Evolutionary conservation across 2,329 filamentous ascomycete genomes (phyloP), one percentile per base, ranked within the genome.

Genomic region (Metarhizium sp.): DNA sequence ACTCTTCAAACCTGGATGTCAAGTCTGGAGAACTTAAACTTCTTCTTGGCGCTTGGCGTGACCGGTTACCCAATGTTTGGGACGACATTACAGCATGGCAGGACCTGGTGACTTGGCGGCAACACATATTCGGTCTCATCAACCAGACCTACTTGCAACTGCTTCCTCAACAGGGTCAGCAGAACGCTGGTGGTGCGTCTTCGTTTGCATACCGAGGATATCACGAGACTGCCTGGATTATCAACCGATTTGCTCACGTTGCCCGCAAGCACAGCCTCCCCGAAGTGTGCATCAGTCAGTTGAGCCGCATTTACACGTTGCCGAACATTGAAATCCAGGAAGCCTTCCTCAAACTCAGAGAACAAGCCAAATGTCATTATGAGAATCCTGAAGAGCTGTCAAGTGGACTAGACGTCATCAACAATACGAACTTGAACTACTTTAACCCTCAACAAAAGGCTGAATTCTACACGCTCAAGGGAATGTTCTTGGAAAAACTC

Each of bases 321-420:
- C 94, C 94, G 1, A 99, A 99, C 67, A 99, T 99, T 48, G 94
- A 99, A 74, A 99, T 99, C 50, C 95, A 99, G 67, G 94, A 99
- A 70, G 94, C 94, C 0, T 99, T 99, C 78, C 75, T 99, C 59
- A 99, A 99, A 74, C 74, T 99, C 53, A 81, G 95, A n/a, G 95
- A 99, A 72, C 94, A 99, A 72, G 94, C 94, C 47, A 96, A 96
- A 69, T 99, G 94, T 63, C 94, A 99, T 69, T 99, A 97, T 69
- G 92, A 97, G 73, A 97, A 97, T 65, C 85, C 87, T 0, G 87
- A 89, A 42, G 94, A 99, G 72, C 82, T 99, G 54, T 92, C 86
- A 53, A 96, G 86, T 66, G 94, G 94, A 1, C 70, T 99, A 61
- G 94, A 99, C 66, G 94, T 99, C 2, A 99, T 99, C 70, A 99